phyloP scores from a whole-genome alignment of 257 asterid genomes.

The Osmanthus fragrans region DNA sequence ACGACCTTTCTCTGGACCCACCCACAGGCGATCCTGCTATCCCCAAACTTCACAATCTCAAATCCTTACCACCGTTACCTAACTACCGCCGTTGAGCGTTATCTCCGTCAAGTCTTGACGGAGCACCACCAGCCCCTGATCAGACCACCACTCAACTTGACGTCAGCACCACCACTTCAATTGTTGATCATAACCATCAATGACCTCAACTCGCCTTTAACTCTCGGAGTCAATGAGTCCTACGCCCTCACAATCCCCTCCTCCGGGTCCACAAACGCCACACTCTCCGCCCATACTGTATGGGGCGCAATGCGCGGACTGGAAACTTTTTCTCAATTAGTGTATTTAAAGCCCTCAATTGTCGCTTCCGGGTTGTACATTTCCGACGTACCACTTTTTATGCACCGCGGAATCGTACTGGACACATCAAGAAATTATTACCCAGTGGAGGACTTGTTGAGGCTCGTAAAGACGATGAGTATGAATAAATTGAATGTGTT shows the following conservation, averaged over 20 bases:
- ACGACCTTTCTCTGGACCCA: constrained; percentile 62
- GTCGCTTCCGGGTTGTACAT: constrained; percentile 58
- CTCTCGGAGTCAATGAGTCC: constrained; percentile 83
- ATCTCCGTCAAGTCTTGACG: constrained; percentile 38
- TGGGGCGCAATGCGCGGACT: constrained; percentile 98
- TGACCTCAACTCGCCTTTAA: constrained; percentile 44
- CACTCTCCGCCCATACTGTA: constrained; percentile 46
- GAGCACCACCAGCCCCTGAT: constrained; percentile 58
- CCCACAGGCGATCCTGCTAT: constrained; percentile 57
- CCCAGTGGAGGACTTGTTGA: constrained; percentile 53
- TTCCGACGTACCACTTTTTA: constrained; percentile 63
- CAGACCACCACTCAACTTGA: constrained; percentile 51
- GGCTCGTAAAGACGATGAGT: constrained; percentile 73
- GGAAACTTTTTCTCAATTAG: constrained; percentile 84
- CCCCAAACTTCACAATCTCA: constrained; percentile 58
- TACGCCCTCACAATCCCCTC: constrained; percentile 55
- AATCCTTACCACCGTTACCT: constrained; percentile 54
- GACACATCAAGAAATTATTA: constrained; percentile 86
- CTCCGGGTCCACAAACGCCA: constrained; percentile 27
- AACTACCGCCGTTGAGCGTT: constrained; percentile 60
- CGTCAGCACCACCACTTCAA: constrained; percentile 45
- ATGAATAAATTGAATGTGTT: constrained; percentile 92
- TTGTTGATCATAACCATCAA: constrained; percentile 42
- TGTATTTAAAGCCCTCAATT: constrained; percentile 45
- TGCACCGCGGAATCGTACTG: constrained; percentile 71